Conservation (phyloP, 495 filamentous ascomycete genomes). For the Aspergillus nidulans region DNA sequence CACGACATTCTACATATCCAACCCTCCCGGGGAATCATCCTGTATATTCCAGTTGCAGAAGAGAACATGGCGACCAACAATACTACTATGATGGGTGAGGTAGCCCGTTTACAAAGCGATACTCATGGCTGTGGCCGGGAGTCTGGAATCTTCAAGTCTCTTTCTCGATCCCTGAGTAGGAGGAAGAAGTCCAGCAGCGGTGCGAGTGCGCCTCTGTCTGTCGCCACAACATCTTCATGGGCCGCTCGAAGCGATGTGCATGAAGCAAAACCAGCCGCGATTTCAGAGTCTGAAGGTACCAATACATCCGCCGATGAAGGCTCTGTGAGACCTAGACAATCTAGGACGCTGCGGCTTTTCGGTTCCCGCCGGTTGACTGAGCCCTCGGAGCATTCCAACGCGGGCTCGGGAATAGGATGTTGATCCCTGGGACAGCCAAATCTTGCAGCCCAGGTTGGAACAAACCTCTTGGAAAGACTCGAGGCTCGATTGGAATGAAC, state of each 20-base stretch:
- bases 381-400: neutral
- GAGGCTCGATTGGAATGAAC: neutral
- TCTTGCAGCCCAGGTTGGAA: neutral
- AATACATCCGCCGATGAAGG: conserved; percentile 7
- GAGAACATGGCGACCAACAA: conserved; percentile 68
- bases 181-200: conserved; percentile 31
- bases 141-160: conserved; percentile 27
- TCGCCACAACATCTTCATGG: conserved; percentile 20
- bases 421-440: no score
- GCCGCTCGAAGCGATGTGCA: neutral
- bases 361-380: conserved; percentile 18
- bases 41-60: conserved; percentile 64
- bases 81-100: conserved; percentile 62
- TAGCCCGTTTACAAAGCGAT: conserved; percentile 53
- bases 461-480: neutral
- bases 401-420: conserved; percentile 1
- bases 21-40: conserved; percentile 60
- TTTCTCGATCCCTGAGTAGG: conserved; percentile 36
- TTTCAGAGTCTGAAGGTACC: neutral
- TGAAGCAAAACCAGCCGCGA: neutral
- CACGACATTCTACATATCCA: conserved; percentile 61
- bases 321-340: conserved; percentile 6
- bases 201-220: conserved; percentile 25
- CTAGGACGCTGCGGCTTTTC: conserved; percentile 18
- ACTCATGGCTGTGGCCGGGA: conserved; percentile 35